These are phyloP conservation scores for Herpotrichia juniperi DNA, from an alignment of 2,329 filamentous ascomycete species.

Conservation along the genomic window DNA sequence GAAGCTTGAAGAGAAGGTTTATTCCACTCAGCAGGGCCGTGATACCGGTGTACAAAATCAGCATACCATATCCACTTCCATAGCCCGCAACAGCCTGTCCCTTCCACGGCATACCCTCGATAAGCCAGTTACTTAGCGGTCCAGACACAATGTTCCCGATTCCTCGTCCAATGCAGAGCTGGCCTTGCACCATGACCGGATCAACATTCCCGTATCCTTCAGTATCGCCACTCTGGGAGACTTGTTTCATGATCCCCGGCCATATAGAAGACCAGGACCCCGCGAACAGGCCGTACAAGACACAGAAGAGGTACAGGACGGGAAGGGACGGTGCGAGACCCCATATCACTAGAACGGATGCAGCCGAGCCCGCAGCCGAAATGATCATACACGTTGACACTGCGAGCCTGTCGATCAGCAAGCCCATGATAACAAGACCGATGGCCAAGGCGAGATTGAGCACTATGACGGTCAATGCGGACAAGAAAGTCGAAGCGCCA, in stretches of 20 bases:
- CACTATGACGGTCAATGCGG: constrained; percentile 41
- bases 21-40: constrained; percentile 42
- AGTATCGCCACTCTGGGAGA: constrained; percentile 20
- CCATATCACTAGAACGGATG: constrained; percentile 55
- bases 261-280: constrained; percentile 32
- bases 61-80: constrained; percentile 47
- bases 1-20: constrained; percentile 26
- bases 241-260: constrained; percentile 29
- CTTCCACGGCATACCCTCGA: constrained; percentile 26
- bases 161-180: constrained; percentile 54
- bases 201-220: constrained; percentile 37
- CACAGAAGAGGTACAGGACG: constrained; percentile 39
- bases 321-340: constrained; percentile 49
- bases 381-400: constrained; percentile 50
- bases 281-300: constrained; percentile 45
- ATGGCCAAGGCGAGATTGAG: constrained; percentile 45
- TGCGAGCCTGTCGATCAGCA: constrained; percentile 49
- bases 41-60: constrained; percentile 51
- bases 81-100: constrained; percentile 34
- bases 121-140: constrained; percentile 55
- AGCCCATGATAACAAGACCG: constrained; percentile 44
- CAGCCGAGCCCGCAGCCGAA: constrained; percentile 47
- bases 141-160: constrained; percentile 58
- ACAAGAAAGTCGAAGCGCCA: constrained; percentile 25
- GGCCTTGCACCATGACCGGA: constrained; percentile 52